Evolutionary conservation across 2,329 filamentous ascomycete species (phyloP).

Genomic region (Diaporthe batatas): DNA sequence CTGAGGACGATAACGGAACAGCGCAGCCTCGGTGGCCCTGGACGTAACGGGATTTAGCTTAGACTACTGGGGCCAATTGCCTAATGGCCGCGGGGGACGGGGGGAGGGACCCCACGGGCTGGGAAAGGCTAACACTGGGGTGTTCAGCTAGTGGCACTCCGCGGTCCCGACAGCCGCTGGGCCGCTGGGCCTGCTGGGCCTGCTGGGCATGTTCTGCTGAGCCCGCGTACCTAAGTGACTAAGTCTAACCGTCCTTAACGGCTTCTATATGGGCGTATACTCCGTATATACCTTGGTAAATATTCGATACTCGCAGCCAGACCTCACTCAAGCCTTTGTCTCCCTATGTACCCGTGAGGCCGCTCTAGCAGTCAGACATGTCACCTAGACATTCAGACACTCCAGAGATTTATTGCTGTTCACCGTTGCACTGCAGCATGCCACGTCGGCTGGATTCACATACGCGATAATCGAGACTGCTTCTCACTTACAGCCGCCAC

Average conservation of each 20-base stretch:
- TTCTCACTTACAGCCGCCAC: not conserved
- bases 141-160: conserved; percentile 32
- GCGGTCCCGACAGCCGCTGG: conserved; percentile 38
- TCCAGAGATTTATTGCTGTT: not conserved
- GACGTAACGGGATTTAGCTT: conserved; percentile 15
- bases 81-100: conserved; percentile 25
- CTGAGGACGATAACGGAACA: conserved; percentile 38
- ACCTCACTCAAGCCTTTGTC: not conserved
- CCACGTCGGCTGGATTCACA: conserved; percentile 1
- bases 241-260: not conserved
- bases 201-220: not conserved
- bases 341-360: too few relatives aligned
- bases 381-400: not conserved
- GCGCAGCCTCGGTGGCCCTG: conserved; percentile 17
- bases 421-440: not conserved
- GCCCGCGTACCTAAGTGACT: not conserved
- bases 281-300: not conserved
- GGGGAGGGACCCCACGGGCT: conserved; percentile 33
- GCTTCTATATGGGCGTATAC: not conserved
- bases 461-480: not conserved
- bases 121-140: conserved; percentile 21
- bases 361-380: not conserved
- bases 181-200: not conserved
- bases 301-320: not conserved
- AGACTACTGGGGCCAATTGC: conserved; percentile 30